Conservation (phyloP, 495 filamentous ascomycete species). For the Aspergillus sclerotiicarbonarius region DNA sequence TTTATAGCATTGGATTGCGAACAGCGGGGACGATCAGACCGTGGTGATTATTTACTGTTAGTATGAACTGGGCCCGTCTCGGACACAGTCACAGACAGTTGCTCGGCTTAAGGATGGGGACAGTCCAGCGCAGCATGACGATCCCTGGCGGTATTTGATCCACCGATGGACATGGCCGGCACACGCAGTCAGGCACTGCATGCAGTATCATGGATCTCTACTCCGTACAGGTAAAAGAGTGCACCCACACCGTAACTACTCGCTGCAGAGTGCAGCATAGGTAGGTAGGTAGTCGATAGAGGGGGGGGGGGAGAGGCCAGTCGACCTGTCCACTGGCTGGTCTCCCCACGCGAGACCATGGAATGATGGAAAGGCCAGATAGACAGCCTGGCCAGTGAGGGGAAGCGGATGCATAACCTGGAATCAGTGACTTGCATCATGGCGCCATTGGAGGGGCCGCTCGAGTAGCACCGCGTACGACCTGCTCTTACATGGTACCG, state of each 20-base stretch:
- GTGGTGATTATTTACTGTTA: background rate
- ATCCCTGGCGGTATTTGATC: background rate
- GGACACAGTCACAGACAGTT: no score
- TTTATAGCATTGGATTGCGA: background rate
- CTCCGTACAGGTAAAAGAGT: no score
- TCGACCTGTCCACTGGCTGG: background rate
- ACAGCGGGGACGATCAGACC: background rate
- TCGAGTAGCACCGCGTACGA: background rate
- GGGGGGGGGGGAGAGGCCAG: no score
- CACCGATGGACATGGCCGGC: background rate
- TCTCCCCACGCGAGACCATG: background rate
- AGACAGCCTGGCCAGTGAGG: background rate
- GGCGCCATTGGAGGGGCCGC: background rate
- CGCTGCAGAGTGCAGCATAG: no score
- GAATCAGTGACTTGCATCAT: conserved; percentile 1
- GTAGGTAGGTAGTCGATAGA: no score
- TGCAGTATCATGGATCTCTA: background rate
- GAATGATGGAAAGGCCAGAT: background rate
- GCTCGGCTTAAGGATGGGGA: background rate
- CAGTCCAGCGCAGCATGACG: background rate
- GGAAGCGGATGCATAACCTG: background rate
- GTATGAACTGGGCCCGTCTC: no score
- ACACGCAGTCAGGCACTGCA: background rate
- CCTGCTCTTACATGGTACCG: background rate
- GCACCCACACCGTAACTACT: no score